These are phyloP conservation scores for Waltergamsia citrina DNA, from an alignment of 2,329 filamentous ascomycete species.

Conservation along the genomic window DNA sequence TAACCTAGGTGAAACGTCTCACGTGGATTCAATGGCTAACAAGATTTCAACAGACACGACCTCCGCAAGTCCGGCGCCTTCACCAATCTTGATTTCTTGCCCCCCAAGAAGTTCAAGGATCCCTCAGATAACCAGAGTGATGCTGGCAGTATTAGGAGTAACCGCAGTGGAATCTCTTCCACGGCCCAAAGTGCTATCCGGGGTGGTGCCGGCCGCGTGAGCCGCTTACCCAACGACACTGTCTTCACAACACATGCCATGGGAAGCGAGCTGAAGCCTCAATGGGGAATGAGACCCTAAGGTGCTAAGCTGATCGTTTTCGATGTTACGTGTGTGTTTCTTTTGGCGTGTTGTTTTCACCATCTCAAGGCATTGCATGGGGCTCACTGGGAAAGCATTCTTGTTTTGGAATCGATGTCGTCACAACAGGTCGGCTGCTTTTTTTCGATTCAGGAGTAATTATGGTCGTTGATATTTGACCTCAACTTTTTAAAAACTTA, in stretches of 20 bases:
- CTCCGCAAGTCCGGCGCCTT: conserved; percentile 72
- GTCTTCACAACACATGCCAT: conserved; percentile 70
- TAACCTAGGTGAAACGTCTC: no score
- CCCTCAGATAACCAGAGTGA: conserved; percentile 52
- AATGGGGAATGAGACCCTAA: conserved; percentile 44
- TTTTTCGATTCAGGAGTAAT: conserved; percentile 4
- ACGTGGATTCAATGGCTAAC: conserved; percentile 17
- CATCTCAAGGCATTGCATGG: not conserved
- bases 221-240: conserved; percentile 69
- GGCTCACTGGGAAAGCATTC: not conserved
- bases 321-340: no score
- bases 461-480: conserved; percentile 1
- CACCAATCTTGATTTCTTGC: conserved; percentile 71
- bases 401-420: no score
- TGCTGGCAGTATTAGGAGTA: conserved; percentile 56
- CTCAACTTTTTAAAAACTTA: not conserved
- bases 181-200: conserved; percentile 64
- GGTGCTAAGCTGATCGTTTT: not conserved
- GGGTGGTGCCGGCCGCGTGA: conserved; percentile 76
- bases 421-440: not conserved
- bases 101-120: conserved; percentile 64
- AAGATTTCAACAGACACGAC: conserved; percentile 44
- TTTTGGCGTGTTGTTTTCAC: no score
- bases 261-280: conserved; percentile 48
- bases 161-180: conserved; percentile 63